Base-by-base conservation (phyloP, 257 asterid species). In the Solanum stenotomum region DNA sequence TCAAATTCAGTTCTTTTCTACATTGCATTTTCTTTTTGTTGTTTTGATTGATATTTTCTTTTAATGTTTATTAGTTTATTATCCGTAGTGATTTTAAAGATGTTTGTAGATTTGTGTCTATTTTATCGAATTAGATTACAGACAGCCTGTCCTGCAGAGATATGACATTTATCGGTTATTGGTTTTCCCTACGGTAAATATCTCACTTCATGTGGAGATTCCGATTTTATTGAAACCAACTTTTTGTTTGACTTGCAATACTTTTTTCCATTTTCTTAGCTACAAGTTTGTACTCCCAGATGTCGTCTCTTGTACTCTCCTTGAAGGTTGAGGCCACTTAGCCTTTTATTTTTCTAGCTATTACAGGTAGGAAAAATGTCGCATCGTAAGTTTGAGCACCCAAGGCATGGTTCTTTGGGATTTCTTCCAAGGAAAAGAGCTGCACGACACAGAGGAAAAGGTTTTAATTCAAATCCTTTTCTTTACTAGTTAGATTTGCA, bases 361-460 rank as follows among this genome's bases (percentile, higher is more conserved):
- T 25, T 61, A 38, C 82, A 85, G 87, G 38, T 29, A 27, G 87
- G 86, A 49, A 90, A 84, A 23, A 96, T 96, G 98, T 96, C 98
- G 10, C 98, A 96, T 42, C 93, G 98, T 46, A 96, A 96, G 93
- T 95, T 96, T 87, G 98, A 96, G 93, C 98, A 96, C 90, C 98
- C 98, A 13, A 95, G 98, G 61, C 98, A 96, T 72, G 98, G 98
- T 14, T 96, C 98, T 79, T 86, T 96, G 92, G 98, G 98, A 5
- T 96, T 96, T 91, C 96, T 96, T 40, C 98, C 98, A 3, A 90
- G 98, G 49, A 96, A 96, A 79, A 92, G 98, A 88, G 95, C 98
- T 6, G 29, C 95, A 8, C 96, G 97, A 18, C 95, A 93, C 70
- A 92, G 95, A 88, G 98, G 98, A 87, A 96, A 96, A 94, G 98